Percentiles rank a stretch among this genome's conserved stretches.
phyloP scores from a whole-genome alignment of 2,329 filamentous ascomycete genomes.

The Drechslerella stenobrocha region DNA sequence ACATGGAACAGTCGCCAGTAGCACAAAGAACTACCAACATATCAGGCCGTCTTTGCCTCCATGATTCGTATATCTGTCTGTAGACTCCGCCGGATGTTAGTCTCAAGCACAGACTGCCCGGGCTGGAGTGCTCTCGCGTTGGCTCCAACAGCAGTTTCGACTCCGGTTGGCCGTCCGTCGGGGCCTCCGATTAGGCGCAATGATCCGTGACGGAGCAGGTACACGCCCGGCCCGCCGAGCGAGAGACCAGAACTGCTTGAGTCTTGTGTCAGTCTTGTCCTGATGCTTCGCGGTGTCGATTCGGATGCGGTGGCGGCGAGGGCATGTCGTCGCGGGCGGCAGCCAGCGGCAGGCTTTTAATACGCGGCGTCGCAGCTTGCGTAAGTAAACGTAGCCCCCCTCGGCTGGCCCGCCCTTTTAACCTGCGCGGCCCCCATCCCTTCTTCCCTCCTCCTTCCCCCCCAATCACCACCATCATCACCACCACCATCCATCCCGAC shows the following conservation, averaged over 20 bases:
- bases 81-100: too few relatives aligned
- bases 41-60: too few relatives aligned
- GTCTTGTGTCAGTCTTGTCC: too few relatives aligned
- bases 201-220: slow-evolving; percentile 15
- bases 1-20: too few relatives aligned
- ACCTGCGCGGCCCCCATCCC: not conserved
- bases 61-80: too few relatives aligned
- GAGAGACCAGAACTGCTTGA: too few relatives aligned
- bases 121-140: too few relatives aligned
- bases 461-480: not conserved
- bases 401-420: not conserved
- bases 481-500: not conserved
- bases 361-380: slow-evolving; percentile 6
- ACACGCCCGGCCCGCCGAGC: not conserved
- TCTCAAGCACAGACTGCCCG: too few relatives aligned
- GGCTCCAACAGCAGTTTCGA: slow-evolving; percentile 7
- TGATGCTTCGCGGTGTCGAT: too few relatives aligned
- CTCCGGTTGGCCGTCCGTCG: not conserved
- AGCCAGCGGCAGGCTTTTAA: not conserved
- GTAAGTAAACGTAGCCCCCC: not conserved
- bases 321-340: not conserved
- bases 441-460: not conserved
- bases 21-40: too few relatives aligned
- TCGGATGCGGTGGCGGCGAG: not conserved
- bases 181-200: slow-evolving; percentile 5